These are phyloP conservation scores for Macrocystidia cucumis DNA, from an alignment of 1,284 basidiomycete species.

Conservation along the genomic window DNA sequence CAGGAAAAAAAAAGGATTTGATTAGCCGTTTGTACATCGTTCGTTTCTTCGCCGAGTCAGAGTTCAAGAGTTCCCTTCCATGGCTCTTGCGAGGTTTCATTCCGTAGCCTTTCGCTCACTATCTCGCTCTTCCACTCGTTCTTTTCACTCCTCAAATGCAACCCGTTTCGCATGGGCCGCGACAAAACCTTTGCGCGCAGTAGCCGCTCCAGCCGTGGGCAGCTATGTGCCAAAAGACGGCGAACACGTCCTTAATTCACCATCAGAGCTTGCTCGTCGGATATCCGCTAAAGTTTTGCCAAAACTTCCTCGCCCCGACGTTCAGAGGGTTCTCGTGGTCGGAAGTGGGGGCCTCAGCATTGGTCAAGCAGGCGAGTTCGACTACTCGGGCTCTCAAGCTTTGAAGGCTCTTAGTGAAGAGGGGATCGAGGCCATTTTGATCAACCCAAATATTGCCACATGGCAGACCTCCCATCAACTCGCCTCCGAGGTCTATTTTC, in stretches of 20 bases:
- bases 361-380: conserved; percentile 99
- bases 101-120: conserved; percentile 22
- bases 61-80: too few relatives aligned
- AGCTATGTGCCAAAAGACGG: conserved; percentile 61
- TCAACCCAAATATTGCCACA: conserved; percentile 97
- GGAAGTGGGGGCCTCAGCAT: conserved; percentile 96
- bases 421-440: conserved; percentile 91
- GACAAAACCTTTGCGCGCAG: conserved; percentile 44
- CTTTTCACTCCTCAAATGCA: conserved; percentile 23
- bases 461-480: conserved; percentile 97
- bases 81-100: conserved; percentile 32
- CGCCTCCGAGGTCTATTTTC: conserved; percentile 95
- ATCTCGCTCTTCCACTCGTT: conserved; percentile 18
- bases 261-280: conserved; percentile 86
- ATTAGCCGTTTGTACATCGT: too few relatives aligned
- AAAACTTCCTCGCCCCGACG: conserved; percentile 80
- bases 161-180: conserved; percentile 27
- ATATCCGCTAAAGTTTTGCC: conserved; percentile 90
- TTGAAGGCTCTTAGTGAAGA: conserved; percentile 97
- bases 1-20: too few relatives aligned
- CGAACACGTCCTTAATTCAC: conserved; percentile 83
- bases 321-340: conserved; percentile 94
- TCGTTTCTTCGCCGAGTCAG: too few relatives aligned
- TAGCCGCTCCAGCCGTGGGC: conserved; percentile 76
- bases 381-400: conserved; percentile 98